A percentile compares a stretch with the other conserved stretches of the same genome.
Evolutionary conservation across 2,329 filamentous ascomycete genomes (phyloP).

Genomic region (Fusarium penzigii): DNA sequence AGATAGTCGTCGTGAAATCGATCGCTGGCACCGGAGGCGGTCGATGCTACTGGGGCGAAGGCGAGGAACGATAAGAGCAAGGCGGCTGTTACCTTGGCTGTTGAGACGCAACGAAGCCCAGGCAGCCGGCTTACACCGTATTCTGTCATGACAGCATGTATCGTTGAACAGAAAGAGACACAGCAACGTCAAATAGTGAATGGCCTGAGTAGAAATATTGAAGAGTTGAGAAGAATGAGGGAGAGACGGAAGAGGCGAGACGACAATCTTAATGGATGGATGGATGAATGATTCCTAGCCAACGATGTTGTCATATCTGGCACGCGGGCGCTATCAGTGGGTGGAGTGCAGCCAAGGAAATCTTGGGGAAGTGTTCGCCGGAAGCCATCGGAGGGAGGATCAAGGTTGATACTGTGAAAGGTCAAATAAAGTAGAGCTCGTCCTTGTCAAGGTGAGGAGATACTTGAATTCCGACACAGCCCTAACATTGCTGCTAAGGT

Average conservation of each 20-base stretch:
- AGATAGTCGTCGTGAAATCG: slow-evolving; percentile 44
- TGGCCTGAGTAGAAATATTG: slow-evolving; percentile 7
- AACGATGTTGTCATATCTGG: slow-evolving; percentile 31
- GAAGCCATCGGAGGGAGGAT: neutral
- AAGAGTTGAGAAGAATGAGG: slow-evolving; percentile 1
- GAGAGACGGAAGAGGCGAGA: slow-evolving; percentile 10
- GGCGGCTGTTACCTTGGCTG: slow-evolving; percentile 62
- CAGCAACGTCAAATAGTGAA: neutral
- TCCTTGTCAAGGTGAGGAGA: no score
- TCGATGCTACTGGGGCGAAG: slow-evolving; percentile 47
- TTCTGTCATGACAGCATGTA: slow-evolving; percentile 22
- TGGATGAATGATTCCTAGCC: slow-evolving; percentile 16
- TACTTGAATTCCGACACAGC: neutral
- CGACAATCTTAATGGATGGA: neutral
- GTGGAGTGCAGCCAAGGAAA: slow-evolving; percentile 18
- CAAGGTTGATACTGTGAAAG: neutral
- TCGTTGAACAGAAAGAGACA: slow-evolving; percentile 7
- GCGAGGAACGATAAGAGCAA: slow-evolving; percentile 69
- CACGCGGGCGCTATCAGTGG: slow-evolving; percentile 27
- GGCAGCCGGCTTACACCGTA: slow-evolving; percentile 14
- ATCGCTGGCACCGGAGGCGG: slow-evolving; percentile 30
- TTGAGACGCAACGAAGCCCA: slow-evolving; percentile 50
- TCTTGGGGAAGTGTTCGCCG: slow-evolving; percentile 5
- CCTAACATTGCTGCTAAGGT: neutral
- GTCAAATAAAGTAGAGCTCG: neutral